Evolutionary conservation across 2,329 filamentous ascomycete species (phyloP).

Genomic region (Talaromyces sp.): DNA sequence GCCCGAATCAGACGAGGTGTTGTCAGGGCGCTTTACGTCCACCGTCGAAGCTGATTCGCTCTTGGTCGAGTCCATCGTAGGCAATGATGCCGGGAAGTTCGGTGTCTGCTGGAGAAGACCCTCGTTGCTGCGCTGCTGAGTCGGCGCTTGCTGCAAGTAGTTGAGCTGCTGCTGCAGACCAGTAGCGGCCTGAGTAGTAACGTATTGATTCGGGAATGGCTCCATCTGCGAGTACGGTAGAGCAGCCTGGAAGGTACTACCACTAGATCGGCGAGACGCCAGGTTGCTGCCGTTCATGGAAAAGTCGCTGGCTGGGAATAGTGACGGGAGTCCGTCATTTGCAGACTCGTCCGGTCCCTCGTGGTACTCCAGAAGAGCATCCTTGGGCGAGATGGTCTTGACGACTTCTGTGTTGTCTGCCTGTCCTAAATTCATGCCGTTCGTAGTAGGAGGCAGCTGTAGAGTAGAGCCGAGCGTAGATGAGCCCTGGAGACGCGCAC

Average conservation of each 20-base stretch:
- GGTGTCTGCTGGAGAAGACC: conserved; percentile 42
- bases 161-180: conserved; percentile 48
- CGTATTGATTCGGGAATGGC: conserved; percentile 33
- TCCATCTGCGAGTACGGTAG: conserved; percentile 37
- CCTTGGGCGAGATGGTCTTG: conserved; percentile 91
- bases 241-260: conserved; percentile 28
- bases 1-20: conserved; percentile 68
- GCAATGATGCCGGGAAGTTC: conserved; percentile 55
- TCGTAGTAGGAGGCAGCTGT: conserved; percentile 21
- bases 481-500: conserved; percentile 26
- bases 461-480: conserved; percentile 35
- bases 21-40: conserved; percentile 50
- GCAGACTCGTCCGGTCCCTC: conserved; percentile 66
- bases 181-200: conserved; percentile 37
- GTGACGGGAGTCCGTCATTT: conserved; percentile 46
- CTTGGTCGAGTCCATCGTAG: conserved; percentile 28
- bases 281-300: conserved; percentile 36
- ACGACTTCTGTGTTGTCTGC: conserved; percentile 46
- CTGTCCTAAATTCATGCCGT: conserved; percentile 23
- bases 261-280: conserved; percentile 31
- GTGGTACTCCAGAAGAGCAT: conserved; percentile 79
- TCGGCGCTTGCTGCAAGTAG: conserved; percentile 21
- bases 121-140: conserved; percentile 20
- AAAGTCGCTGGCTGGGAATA: conserved; percentile 64
- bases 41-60: conserved; percentile 18